Conservation (phyloP, 2,329 filamentous ascomycete genomes). For the Anthostomella pinea region DNA sequence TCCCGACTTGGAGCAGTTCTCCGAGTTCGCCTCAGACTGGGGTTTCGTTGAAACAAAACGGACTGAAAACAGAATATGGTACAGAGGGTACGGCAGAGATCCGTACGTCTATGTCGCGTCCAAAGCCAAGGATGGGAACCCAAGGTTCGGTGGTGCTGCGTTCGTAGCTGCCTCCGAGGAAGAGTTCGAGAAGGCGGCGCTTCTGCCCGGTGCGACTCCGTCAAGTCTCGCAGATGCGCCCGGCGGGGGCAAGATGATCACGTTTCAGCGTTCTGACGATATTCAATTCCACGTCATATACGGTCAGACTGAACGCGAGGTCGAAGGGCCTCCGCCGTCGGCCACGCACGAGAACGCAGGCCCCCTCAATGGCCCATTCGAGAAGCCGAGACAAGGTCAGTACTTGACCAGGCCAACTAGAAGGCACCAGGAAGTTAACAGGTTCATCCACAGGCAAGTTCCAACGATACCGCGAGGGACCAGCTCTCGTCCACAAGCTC, state of each 20-base stretch:
- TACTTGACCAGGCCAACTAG: too few relatives aligned
- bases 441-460: slow-evolving; percentile 12
- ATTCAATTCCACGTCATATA: slow-evolving; percentile 26
- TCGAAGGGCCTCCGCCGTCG: slow-evolving; percentile 7
- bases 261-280: slow-evolving; percentile 34
- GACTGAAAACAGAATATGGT: slow-evolving; percentile 39
- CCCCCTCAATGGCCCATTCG: slow-evolving; percentile 17
- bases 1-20: slow-evolving; percentile 24
- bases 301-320: slow-evolving; percentile 19
- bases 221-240: slow-evolving; percentile 40
- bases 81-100: slow-evolving; percentile 49
- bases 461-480: slow-evolving; percentile 30
- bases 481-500: slow-evolving; percentile 31
- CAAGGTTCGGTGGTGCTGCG: slow-evolving; percentile 22
- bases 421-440: neutral
- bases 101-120: slow-evolving; percentile 47
- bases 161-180: slow-evolving; percentile 35
- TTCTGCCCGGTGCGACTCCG: slow-evolving; percentile 35
- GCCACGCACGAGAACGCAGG: slow-evolving; percentile 17
- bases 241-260: slow-evolving; percentile 41
- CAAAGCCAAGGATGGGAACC: slow-evolving; percentile 20
- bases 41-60: slow-evolving; percentile 24
- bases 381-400: slow-evolving; percentile 15
- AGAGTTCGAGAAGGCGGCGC: slow-evolving; percentile 38
- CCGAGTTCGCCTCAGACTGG: slow-evolving; percentile 27